Conservation (phyloP, 2,329 filamentous ascomycete species). For the Aspergillus ustus region DNA sequence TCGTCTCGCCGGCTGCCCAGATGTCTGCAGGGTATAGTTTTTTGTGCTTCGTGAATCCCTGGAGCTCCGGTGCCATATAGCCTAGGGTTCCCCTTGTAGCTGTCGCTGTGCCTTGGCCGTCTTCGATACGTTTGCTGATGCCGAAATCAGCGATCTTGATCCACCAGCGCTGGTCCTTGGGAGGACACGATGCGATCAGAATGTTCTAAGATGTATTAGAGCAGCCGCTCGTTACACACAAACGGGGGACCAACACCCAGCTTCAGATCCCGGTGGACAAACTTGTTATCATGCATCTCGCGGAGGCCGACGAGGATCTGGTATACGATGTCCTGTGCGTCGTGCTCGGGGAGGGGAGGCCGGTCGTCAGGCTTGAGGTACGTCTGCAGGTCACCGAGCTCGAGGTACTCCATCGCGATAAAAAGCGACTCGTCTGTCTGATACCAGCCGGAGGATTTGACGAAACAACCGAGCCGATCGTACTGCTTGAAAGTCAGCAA, state of each 20-base stretch:
- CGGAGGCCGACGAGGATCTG: constrained; percentile 13
- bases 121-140: constrained; percentile 16
- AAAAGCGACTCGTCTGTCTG: background rate
- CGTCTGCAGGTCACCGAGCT: background rate
- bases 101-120: background rate
- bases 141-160: constrained; percentile 19
- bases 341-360: background rate
- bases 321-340: background rate
- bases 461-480: background rate
- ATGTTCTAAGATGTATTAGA: background rate
- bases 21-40: constrained; percentile 10
- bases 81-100: constrained; percentile 8
- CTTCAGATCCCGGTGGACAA: constrained; percentile 16
- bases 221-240: background rate
- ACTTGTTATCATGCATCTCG: constrained; percentile 9
- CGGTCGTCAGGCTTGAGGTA: background rate
- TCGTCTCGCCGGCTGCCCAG: constrained; percentile 12
- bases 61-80: constrained; percentile 15
- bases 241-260: constrained; percentile 1
- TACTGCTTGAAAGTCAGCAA: background rate
- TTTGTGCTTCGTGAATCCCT: background rate
- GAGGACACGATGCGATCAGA: background rate
- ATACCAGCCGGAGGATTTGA: background rate
- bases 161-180: background rate
- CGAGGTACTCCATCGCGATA: background rate